phyloP scores from a whole-genome alignment of 2,329 filamentous ascomycete species.

The Exophiala sp. region DNA sequence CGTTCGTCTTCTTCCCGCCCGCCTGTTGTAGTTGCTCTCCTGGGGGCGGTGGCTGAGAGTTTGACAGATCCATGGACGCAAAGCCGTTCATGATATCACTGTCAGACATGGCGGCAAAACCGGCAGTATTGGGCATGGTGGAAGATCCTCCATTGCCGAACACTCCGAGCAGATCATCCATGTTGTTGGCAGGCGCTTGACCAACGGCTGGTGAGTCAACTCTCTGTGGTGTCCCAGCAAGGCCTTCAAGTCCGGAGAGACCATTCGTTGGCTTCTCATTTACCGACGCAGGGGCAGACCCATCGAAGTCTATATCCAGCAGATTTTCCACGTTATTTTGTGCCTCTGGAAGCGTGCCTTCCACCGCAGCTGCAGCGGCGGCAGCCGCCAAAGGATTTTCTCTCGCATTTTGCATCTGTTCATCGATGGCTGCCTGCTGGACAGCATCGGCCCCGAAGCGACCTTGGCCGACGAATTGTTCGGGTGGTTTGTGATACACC shows the following conservation, averaged over 20 bases:
- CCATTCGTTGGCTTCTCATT: constrained; percentile 61
- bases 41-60: constrained; percentile 53
- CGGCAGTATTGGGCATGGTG: constrained; percentile 33
- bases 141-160: constrained; percentile 52
- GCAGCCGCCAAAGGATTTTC: constrained; percentile 93
- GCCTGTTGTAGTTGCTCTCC: constrained; percentile 26
- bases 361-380: constrained; percentile 63
- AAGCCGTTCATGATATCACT: constrained; percentile 75
- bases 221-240: constrained; percentile 56
- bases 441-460: constrained; percentile 91
- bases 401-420: constrained; percentile 84
- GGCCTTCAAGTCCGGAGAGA: constrained; percentile 60
- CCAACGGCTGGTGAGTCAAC: constrained; percentile 44
- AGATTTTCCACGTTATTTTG: constrained; percentile 90
- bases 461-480: constrained; percentile 96
- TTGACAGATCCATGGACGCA: constrained; percentile 71
- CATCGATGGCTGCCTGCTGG: constrained; percentile 91
- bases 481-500: constrained; percentile 96
- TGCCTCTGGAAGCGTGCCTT: constrained; percentile 47
- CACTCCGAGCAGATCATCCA: constrained; percentile 78
- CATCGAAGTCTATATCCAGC: constrained; percentile 94
- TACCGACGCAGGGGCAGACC: constrained; percentile 82
- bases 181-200: constrained; percentile 47
- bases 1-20: constrained; percentile 54
- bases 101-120: constrained; percentile 33